Base-by-base conservation (phyloP, 108 stramenopile species). In the Cyclotella kingstonii region DNA sequence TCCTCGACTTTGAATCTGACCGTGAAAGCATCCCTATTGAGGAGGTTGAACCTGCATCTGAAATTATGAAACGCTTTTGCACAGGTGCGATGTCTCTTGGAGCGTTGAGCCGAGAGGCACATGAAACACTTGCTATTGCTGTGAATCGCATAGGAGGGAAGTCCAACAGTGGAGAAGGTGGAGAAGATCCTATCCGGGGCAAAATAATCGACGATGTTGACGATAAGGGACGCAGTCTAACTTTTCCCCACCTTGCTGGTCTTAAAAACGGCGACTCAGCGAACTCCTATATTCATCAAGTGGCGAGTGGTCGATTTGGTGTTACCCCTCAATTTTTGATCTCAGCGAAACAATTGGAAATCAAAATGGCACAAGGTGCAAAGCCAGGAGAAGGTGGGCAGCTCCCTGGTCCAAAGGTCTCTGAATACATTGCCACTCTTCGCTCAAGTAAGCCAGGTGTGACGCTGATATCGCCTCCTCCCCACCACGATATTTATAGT, bases 351-450 rank as follows among this genome's bases (percentile, higher is more conserved):
- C 89, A 95, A 57, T 64, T 96, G 33, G 91, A 97, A 73, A 95
- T 97, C 68, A 97, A 97, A 78, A 95, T 97, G 85, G 96, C 96
- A 11, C 96, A 97, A 73, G 96, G 96, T 36, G 92, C 94, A 53
- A 97, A 97, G 83, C 96, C 96, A 33, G 96, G 96, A 22, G 96
- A 97, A 73, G 96, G 96, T 27, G 96, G 96, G 27, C 89, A 97
- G 56, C 85, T 97, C 34, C 96, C 96, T 9, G 94, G 94, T 30
- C 77, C 81, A 8, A 97, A 97, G 67, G 96, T 97, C 39, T 90
- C 90, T 36, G 88, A 93, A 4, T 95, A 97, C 81, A 97, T 95
- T 63, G 96, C 96, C 28, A 77, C 81, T 39, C 66, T 89, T 35
- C 87, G 94, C 45, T 83, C 89, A 2, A 91, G 90, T 49, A 95